Evolutionary conservation across 1,284 basidiomycete genomes (phyloP).

Genomic region (Polyporus tsugae): DNA sequence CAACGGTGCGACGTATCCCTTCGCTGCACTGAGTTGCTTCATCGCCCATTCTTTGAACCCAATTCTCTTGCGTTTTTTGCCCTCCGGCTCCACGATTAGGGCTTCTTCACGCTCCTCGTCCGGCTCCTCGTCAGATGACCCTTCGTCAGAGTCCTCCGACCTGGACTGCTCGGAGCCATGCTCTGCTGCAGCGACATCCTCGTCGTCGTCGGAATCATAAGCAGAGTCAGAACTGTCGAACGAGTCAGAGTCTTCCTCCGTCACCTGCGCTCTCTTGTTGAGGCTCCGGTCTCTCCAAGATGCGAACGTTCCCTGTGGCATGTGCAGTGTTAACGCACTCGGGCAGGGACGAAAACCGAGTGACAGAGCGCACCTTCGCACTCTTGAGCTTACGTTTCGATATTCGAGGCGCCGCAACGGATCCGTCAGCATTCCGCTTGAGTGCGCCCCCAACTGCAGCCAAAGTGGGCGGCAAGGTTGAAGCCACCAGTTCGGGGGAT

Average conservation of each 20-base stretch:
- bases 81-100: slow-evolving; percentile 19
- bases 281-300: slow-evolving; percentile 43
- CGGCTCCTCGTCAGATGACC: neutral
- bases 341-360: neutral
- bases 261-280: slow-evolving; percentile 12
- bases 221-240: slow-evolving; percentile 83
- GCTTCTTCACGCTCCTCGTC: neutral
- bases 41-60: slow-evolving; percentile 90
- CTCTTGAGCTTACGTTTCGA: slow-evolving; percentile 49
- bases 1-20: slow-evolving; percentile 53
- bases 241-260: slow-evolving; percentile 56
- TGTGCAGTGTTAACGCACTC: neutral
- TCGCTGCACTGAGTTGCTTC: slow-evolving; percentile 71
- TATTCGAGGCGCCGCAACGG: slow-evolving; percentile 54
- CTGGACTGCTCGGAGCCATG: slow-evolving; percentile 25
- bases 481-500: slow-evolving; percentile 11
- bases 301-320: slow-evolving; percentile 28
- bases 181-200: slow-evolving; percentile 30
- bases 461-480: neutral
- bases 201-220: slow-evolving; percentile 54
- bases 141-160: slow-evolving; percentile 7
- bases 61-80: slow-evolving; percentile 48
- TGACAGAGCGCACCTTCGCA: slow-evolving; percentile 49
- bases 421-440: slow-evolving; percentile 66
- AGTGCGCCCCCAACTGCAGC: slow-evolving; percentile 64